Evolutionary conservation across 176 grass and related monocot species (phyloP), one percentile per base, ranked within the genome.

Genomic region (Musa schizocarpa): DNA sequence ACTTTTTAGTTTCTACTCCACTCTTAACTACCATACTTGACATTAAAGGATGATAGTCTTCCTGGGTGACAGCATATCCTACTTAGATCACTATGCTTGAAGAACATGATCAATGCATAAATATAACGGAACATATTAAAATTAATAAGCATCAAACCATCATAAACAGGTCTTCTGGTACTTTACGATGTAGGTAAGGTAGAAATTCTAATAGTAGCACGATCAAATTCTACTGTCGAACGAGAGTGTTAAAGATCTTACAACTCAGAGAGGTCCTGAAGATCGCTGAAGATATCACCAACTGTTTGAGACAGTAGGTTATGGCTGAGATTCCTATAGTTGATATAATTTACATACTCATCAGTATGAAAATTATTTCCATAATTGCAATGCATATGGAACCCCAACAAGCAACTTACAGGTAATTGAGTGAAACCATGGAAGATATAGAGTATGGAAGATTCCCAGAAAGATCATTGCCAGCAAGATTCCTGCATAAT

Each of bases 371-470:
- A 12, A 53, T 65, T 19, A 80, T 75, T 10, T 53, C 51, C 50
- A n/a, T 24, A 66, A 1, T 14, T 53, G 75, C 71, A 54, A 6
- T 83, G 54, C 50, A 76, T 80, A 80, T 68, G 0, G 10, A 29
- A 12, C 21, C 19, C 11, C 17, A 70, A 66, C 68, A 81, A 64
- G 58, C 4, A 77, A 78, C 86, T 89, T 89, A 99, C 96, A 99
- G 71, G 85, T 95, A 95, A 65, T 88, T 79, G 58, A 99, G 83
- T 8, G 88, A 86, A 86, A 49, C 74, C 86, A 99, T 89, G 49
- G 52, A 65, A 76, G 82, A 86, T 79, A 99, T 81, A 76, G 96
- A 99, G 76, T 95, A 99, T 21, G 96, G 96, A 81, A 99, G 84
- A 72, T 92, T 88, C 65, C 86, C 83, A 27, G 66, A 78, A 72